Evolutionary conservation across 164 flowering plant species (phyloP).

Genomic region (Tinospora cordifolia): DNA sequence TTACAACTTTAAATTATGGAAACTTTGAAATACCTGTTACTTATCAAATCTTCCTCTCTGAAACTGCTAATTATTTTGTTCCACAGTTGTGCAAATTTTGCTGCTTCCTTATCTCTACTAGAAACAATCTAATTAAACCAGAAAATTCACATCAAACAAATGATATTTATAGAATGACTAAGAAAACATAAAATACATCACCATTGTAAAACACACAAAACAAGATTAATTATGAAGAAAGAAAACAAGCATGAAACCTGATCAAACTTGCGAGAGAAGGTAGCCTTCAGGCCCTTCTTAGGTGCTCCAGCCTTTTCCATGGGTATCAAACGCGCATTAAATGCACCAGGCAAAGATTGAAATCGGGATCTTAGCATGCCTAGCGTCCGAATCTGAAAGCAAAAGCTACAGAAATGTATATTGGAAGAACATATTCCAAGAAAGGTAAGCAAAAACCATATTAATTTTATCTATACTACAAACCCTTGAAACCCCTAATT

Average conservation of each 20-base stretch:
- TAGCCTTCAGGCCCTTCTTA: conserved; percentile 69
- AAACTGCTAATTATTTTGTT: conserved; percentile 80
- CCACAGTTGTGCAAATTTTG: conserved; percentile 93
- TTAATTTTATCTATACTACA: too few species aligned
- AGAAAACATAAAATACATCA: neutral
- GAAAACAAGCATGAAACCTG: conserved; percentile 28
- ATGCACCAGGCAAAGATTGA: conserved; percentile 82
- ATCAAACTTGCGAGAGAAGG: conserved; percentile 53
- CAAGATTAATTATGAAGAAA: neutral
- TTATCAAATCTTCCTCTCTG: conserved; percentile 91
- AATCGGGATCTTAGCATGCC: conserved; percentile 94
- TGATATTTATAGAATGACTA: neutral
- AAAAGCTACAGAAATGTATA: neutral
- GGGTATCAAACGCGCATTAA: conserved; percentile 76
- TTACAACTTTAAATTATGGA: neutral
- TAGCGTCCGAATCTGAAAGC: conserved; percentile 74
- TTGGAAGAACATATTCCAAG: too few species aligned
- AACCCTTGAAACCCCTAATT: too few species aligned
- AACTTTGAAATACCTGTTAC: conserved; percentile 42
- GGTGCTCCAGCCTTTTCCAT: conserved; percentile 41
- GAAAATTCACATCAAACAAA: neutral
- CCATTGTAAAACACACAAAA: neutral
- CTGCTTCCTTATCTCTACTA: conserved; percentile 55
- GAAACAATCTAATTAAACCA: conserved; percentile 37
- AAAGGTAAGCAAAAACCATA: too few species aligned